Base-by-base conservation (phyloP, 1,284 basidiomycete species). In the Afroboletus lepidellus region DNA sequence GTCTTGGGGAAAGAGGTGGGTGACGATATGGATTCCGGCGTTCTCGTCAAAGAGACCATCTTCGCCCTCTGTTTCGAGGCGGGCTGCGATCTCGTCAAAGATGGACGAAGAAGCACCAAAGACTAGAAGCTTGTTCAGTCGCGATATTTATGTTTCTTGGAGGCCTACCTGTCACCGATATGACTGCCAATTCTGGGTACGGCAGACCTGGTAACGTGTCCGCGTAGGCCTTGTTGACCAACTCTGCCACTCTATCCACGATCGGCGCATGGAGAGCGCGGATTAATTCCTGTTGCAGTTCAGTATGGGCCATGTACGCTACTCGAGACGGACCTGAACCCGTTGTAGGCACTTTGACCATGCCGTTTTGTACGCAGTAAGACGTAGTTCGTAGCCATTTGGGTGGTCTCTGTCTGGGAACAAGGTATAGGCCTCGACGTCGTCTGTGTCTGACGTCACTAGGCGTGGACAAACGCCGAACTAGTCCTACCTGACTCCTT, bases 1-100 rank as follows among this genome's bases (percentile, higher is more conserved):
- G 45, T 88, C 84, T 16, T 73, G 70, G 3, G 84, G 79, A 56
- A 79, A 75, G 9, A 89, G 65, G 59, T 82, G 81, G 1, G 73
- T 68, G n/a, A 77, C 71, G 12, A 73, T 61, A 36, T 69, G 64
- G 27, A 43, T 46, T 15, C 58, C 57, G 3, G 34, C 49, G 25
- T 47, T 60, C 21, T 60, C 59, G 8, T 60, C 60, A 47, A 73
- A 72, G 3, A 74, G 60, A 13, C 41, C 56, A 41, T 69, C 60
- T 23, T 43, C 57, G 13, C 49, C 63, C 32, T 60, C 66, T 15
- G 48, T 23, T 51, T 73, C 72, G 2, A 80, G 62, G 42, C 61
- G 63, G 1, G 57, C 51, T 0, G 71, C 66, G n/a, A 85, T 67
- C 29, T 78, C 70, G 29, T 75, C 68, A 16, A 84, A 63, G 41